Evolutionary conservation across 2,329 filamentous ascomycete genomes (phyloP).

Genomic region (Diaporthe helianthi): DNA sequence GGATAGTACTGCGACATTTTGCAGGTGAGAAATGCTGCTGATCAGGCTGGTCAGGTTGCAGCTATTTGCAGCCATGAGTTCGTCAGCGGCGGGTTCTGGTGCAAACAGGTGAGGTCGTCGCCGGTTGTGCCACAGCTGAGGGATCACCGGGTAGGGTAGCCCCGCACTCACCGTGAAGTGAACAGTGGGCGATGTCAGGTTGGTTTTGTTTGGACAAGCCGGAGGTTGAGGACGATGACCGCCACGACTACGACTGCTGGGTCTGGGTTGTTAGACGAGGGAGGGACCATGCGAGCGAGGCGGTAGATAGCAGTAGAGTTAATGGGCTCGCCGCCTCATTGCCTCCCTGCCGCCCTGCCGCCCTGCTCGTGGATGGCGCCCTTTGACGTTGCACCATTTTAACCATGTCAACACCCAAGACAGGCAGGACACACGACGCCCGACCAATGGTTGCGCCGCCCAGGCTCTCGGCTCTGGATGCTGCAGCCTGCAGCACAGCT

Average conservation of each 20-base stretch:
- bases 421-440: background rate
- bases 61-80: conserved; percentile 15
- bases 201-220: background rate
- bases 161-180: conserved; percentile 34
- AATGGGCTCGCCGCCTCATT: conserved; percentile 14
- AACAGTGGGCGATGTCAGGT: background rate
- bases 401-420: background rate
- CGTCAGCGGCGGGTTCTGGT: conserved; percentile 8
- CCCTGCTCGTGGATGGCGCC: conserved; percentile 4
- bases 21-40: background rate
- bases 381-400: conserved; percentile 23
- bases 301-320: background rate
- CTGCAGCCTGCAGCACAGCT: conserved; percentile 28
- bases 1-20: conserved; percentile 40
- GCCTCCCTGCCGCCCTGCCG: background rate
- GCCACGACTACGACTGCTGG: background rate
- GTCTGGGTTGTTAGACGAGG: background rate
- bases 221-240: background rate
- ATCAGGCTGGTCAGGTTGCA: too few species aligned
- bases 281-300: background rate
- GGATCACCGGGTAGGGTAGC: conserved; percentile 16
- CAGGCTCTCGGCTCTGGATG: background rate
- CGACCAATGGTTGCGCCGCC: conserved; percentile 27
- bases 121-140: conserved; percentile 28
- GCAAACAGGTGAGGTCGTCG: background rate